Base-by-base conservation (phyloP, 768 basidiomycete genomes). In the Gymnopilus dilepis region DNA sequence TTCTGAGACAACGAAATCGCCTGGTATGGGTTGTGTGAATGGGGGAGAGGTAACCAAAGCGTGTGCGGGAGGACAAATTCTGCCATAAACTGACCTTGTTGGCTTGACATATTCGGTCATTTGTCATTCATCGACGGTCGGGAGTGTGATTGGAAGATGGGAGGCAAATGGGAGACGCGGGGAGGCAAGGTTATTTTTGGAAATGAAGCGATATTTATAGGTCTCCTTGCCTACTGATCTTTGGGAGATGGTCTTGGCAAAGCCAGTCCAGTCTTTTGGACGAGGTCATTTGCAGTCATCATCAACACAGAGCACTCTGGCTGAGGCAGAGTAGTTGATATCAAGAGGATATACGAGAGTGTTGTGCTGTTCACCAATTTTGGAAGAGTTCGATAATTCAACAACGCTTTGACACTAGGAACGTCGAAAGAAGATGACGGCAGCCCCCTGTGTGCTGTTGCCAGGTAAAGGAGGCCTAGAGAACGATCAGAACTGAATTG, bases 201-300 rank as follows among this genome's bases (percentile, higher is more conserved):
- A 50, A 15, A 30, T n/a, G 28, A 6, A 50, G 19, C 26, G 28
- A 50, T 50, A 50, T 50, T 50, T 28, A 50, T 50, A 50, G 47
- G n/a, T 50, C 47, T 17, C 47, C 47, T 50, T 50, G 47, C 47
- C 47, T 50, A 50, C 47, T 50, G 47, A 50, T 50, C 47, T 50
- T 31, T 47, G 43, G 11, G 26, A 50, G 17, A 30, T 30, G 47
- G 47, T 26, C 47, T 50, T 50, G 47, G 47, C 47, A 28, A 47
- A 47, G 22, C 22, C n/a, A 28, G 28, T 45, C 43, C 45, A 30
- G 15, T 48, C 24, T 9, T 48, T 24, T 17, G 40, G 4, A 21
- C 34, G 34, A 37, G 34, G 34, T 37, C 9, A 11, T 8, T 37
- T 37, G 11, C 34, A 41, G 2, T 3, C 15, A 21, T 13, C 17